These are phyloP conservation scores for Trichoderma virens DNA, from an alignment of 495 filamentous ascomycete genomes.

Conservation along the genomic window DNA sequence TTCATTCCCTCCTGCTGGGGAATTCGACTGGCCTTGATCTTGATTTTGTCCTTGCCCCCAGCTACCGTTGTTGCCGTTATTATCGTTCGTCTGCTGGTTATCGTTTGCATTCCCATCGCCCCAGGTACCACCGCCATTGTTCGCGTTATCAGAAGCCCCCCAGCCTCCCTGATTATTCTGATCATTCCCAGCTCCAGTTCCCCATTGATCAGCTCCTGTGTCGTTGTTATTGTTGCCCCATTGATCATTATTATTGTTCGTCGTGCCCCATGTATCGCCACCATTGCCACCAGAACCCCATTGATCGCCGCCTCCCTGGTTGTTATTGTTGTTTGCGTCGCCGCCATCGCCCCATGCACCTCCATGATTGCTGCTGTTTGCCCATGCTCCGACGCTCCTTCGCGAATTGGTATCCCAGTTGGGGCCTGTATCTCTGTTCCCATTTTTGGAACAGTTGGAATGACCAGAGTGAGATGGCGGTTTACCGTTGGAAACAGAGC, in stretches of 20 bases:
- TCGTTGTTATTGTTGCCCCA: not conserved
- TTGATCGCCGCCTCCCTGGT: not conserved
- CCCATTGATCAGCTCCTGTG: not conserved
- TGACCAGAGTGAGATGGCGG: not conserved
- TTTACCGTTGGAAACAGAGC: not conserved
- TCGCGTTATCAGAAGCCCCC: not conserved
- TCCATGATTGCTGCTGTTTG: not conserved
- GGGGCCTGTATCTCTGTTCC: not conserved
- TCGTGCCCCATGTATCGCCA: not conserved
- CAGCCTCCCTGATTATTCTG: not conserved
- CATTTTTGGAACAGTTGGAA: not conserved
- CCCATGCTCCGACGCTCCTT: conserved; percentile 2
- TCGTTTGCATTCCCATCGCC: not conserved
- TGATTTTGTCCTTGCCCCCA: conserved; percentile 10
- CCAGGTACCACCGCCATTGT: not conserved
- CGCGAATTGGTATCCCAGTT: not conserved
- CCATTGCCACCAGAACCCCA: not conserved
- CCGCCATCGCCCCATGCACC: not conserved
- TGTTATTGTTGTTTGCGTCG: not conserved
- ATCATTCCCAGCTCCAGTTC: not conserved
- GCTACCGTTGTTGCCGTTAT: conserved; percentile 9
- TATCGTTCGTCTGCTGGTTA: not conserved
- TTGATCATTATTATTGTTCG: not conserved
- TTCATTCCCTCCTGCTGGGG: not conserved
- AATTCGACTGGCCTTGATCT: not conserved